phyloP scores from a whole-genome alignment of 108 stramenopile species.

The Skeletonema costatum region DNA sequence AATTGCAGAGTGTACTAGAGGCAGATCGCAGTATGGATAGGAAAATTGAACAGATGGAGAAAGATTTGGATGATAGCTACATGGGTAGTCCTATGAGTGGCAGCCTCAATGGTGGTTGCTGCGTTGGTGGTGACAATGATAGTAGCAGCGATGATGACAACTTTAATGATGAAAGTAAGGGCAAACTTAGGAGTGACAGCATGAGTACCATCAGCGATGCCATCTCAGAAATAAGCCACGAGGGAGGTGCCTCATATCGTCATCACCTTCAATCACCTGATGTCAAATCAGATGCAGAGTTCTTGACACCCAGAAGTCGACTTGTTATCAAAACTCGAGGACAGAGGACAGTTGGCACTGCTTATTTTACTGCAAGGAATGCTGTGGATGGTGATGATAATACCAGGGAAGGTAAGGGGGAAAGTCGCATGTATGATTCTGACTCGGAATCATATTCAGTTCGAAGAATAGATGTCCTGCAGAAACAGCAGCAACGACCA shows the following conservation, averaged over 20 bases:
- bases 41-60: constrained; percentile 6
- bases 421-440: constrained; percentile 1
- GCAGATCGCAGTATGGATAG: background rate
- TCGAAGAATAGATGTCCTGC: background rate
- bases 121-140: background rate
- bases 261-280: background rate
- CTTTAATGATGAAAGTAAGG: background rate
- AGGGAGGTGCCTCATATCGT: background rate
- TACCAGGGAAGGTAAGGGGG: background rate
- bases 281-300: background rate
- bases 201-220: background rate
- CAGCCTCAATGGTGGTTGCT: background rate
- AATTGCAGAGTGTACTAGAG: constrained; percentile 4
- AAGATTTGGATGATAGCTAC: constrained; percentile 8
- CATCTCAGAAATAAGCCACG: background rate
- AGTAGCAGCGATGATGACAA: background rate
- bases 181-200: background rate
- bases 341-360: background rate
- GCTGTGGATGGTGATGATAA: background rate
- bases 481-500: background rate
- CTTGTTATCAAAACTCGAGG: background rate
- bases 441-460: background rate
- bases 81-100: background rate
- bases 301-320: background rate
- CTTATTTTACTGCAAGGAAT: background rate